phyloP scores from a whole-genome alignment of 768 basidiomycete species.

The Lactifluus rugatus region DNA sequence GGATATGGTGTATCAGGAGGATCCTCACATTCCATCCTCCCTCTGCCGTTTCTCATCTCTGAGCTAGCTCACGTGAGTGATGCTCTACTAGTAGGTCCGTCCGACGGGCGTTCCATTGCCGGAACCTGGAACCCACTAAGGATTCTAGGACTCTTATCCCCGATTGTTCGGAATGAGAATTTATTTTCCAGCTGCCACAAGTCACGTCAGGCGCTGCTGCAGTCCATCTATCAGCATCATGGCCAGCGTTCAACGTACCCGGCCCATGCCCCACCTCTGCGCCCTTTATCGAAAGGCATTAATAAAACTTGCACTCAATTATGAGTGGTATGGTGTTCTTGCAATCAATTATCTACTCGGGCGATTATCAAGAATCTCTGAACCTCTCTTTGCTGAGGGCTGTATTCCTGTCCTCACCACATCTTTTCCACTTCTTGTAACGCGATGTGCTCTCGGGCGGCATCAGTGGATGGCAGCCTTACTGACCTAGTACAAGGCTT shows the following conservation, averaged over 20 bases:
- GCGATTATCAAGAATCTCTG: too few relatives aligned
- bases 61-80: neutral
- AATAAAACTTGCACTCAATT: too few relatives aligned
- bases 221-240: neutral
- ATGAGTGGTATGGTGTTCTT: too few relatives aligned
- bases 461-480: neutral
- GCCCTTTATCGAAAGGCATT: too few relatives aligned
- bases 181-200: neutral
- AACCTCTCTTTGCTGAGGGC: too few relatives aligned
- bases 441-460: neutral
- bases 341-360: too few relatives aligned
- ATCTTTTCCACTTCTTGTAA: conserved; percentile 3
- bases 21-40: neutral
- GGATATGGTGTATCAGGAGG: too few relatives aligned
- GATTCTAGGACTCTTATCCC: too few relatives aligned
- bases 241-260: neutral
- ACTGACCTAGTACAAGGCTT: neutral
- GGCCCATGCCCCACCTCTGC: too few relatives aligned
- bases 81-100: too few relatives aligned
- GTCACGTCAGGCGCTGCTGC: too few relatives aligned
- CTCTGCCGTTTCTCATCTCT: neutral
- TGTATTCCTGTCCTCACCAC: neutral
- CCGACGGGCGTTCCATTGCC: neutral
- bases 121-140: neutral
- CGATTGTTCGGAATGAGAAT: neutral